Base-by-base conservation (phyloP, 2,329 filamentous ascomycete species). In the Trichoderma asperellum region DNA sequence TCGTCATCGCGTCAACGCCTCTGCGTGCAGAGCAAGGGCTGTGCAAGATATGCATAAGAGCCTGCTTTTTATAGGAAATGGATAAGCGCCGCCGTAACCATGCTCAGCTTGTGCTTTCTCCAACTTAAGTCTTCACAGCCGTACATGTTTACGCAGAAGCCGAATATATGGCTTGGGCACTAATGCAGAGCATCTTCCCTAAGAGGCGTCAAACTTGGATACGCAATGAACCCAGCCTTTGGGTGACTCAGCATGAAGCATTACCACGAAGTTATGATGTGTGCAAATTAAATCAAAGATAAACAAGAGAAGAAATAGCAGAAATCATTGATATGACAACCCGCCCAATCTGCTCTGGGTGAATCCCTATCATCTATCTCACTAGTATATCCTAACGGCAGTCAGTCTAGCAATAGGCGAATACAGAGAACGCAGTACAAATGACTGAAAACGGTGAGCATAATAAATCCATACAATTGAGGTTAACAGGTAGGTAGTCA, bases 1-100 rank as follows among this genome's bases (percentile, higher is more conserved):
- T 40, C 57, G 56, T 58, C 56, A 58, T 58, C 34, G n/a, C 27
- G 35, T 35, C 29, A 56, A 32, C n/a, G 53, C 29, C 16, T 2
- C 29, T 21, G 16, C 16, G 53, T 11, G 32, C 18, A 21, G 21
- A 49, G 8, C 21, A 49, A 12, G 21, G n/a, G 10, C n/a, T 4
- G n/a, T 49, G 47, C 47, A 49, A 24, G 8, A 24, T 49, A 11
- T 49, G 21, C 47, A 49, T 12, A 49, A 49, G 21, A 49, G 6
- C n/a, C 43, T 21, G n/a, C 47, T 49, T 47, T 21, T 49, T 24
- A 49, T 21, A 21, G 47, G 10, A 12, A 24, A 4, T 12, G 47
- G 47, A 24, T 6, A 24, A 14, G 2, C 47, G 4, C 18, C n/a
- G 10, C 4, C 43, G n/a, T n/a, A 18, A 12, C n/a, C 47, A 24